A percentile compares a stretch with the other conserved stretches of the same genome.
Conservation (phyloP, 371 early-diverging fungal species). For the Syncephalastrum racemosum region DNA sequence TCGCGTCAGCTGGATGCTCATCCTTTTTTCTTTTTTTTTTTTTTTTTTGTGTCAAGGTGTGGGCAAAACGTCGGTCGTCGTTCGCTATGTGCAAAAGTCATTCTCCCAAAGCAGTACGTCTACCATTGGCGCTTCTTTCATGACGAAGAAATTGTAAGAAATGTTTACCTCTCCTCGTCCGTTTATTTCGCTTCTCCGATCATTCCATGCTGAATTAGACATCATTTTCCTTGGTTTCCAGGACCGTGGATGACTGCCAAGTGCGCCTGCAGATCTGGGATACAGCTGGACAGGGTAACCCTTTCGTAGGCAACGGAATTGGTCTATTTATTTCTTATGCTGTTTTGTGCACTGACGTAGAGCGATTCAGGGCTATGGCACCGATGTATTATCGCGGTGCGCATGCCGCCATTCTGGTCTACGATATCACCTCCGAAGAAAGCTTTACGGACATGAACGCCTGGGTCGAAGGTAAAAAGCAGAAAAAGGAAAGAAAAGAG, state of each 20-base stretch:
- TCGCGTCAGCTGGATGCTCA: too few species aligned
- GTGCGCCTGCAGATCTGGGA: constrained; percentile 81
- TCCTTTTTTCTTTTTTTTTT: constrained; percentile 10
- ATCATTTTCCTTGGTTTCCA: constrained; percentile 9
- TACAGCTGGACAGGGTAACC: constrained; percentile 85
- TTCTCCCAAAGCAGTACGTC: constrained; percentile 70
- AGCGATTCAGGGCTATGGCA: constrained; percentile 60
- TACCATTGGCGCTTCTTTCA: constrained; percentile 73
- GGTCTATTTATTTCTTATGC: neutral
- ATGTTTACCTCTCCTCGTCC: neutral
- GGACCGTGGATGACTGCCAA: constrained; percentile 55
- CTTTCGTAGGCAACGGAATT: constrained; percentile 53
- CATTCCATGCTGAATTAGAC: constrained; percentile 1
- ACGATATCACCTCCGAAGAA: constrained; percentile 85
- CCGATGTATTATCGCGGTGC: constrained; percentile 98
- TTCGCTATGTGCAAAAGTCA: constrained; percentile 68
- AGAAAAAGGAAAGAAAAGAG: neutral
- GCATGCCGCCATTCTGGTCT: constrained; percentile 91
- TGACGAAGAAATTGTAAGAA: constrained; percentile 63
- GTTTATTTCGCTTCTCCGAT: too few species aligned
- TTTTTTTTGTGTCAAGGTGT: constrained; percentile 40
- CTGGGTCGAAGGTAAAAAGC: constrained; percentile 60
- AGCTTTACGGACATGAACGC: constrained; percentile 63
- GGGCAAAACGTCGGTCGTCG: constrained; percentile 73
- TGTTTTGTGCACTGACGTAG: constrained; percentile 9